Evolutionary conservation across 495 filamentous ascomycete genomes (phyloP).

Genomic region (Penicillium bovifimosum): DNA sequence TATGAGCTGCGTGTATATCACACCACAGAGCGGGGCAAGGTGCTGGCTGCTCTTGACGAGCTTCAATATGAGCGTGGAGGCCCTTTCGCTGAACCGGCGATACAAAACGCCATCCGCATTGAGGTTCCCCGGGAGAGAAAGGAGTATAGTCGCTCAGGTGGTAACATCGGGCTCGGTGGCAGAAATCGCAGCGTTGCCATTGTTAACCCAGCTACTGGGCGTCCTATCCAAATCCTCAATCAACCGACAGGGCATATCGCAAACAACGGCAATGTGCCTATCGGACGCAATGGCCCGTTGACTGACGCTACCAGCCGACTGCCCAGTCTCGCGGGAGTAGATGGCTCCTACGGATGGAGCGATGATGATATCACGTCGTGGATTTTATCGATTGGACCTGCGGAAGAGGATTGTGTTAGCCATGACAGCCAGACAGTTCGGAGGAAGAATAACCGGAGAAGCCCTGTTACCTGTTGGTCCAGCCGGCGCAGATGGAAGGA

Average conservation of each 20-base stretch:
- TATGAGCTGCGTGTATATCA: not conserved
- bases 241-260: not conserved
- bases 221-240: not conserved
- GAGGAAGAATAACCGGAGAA: not conserved
- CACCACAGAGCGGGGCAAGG: not conserved
- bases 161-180: not conserved
- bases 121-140: not conserved
- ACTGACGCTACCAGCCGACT: not conserved
- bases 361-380: not conserved
- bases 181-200: not conserved
- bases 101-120: not conserved
- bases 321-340: too few relatives aligned
- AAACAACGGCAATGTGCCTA: not conserved
- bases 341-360: not conserved
- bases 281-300: not conserved
- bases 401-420: not conserved
- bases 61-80: not conserved
- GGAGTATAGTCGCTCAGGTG: not conserved
- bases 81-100: too few relatives aligned
- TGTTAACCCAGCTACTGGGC: slow-evolving; percentile 1
- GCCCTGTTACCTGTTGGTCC: too few relatives aligned
- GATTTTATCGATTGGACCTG: not conserved
- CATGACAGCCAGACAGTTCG: slow-evolving; percentile 1
- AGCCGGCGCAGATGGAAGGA: not conserved
- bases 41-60: not conserved